Evolutionary conservation across 257 asterid genomes (phyloP), one percentile per base, ranked within the genome.

Genomic region (Plantago ovata): DNA sequence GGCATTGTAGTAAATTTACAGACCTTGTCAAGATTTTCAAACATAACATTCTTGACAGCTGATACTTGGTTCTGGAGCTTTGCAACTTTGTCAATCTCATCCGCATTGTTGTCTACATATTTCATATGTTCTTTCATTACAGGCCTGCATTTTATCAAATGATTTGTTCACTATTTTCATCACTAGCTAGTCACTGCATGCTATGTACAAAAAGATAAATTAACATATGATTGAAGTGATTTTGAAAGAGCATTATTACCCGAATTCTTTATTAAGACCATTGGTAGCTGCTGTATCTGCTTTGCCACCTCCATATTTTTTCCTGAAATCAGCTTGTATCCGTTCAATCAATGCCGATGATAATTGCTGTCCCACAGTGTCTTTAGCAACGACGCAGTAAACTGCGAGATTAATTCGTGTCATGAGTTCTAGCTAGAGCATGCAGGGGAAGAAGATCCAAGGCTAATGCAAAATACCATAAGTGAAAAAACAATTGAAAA

Each of bases 11-110:
- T n/a, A n/a, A n/a, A n/a, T 22, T 20, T 38, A 16, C 11, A 47
- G 43, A 80, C 86, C 87, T 80, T 80, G 63, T 80, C 87, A 61
- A 80, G 77, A 60, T 80, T 80, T 58, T 77, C 84, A 84, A 77
- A 68, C 87, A 80, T 80, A 47, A 80, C 87, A 38, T 79, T 84
- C 63, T 80, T 80, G 0, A 80, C 87, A 69, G 74, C 81, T 43
- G 75, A 47, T 39, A 80, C 84, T 63, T 80, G 84, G 69, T 80
- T 80, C 69, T 81, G 75, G 10, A 81, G 82, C 44, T 81, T 81
- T 33, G 78, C 75, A 64, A 77, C 70, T 49, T 72, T 77, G 68
- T 54, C 75, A 11, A 81, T 72, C 63, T 81, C 87, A 68, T 81
- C 82, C 1, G 84, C 81, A 67, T 81, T 77, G 21, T 70, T 78